Conservation (phyloP, 2,329 filamentous ascomycete genomes). For the Talaromyces marneffei region DNA sequence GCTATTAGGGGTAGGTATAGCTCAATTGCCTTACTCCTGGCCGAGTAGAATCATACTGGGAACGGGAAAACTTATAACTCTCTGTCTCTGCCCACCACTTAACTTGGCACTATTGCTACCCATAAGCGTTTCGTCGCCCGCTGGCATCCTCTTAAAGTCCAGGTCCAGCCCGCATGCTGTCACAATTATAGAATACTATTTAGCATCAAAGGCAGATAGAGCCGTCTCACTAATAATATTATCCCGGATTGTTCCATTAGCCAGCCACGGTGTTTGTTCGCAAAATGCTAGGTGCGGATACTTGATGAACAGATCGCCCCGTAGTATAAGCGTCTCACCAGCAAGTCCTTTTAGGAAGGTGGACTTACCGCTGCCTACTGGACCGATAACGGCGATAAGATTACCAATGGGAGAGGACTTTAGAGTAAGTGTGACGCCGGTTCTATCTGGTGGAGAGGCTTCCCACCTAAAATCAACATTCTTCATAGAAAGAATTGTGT, state of each 20-base stretch:
- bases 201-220: slow-evolving; percentile 1
- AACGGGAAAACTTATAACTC: slow-evolving; percentile 24
- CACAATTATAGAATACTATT: not conserved
- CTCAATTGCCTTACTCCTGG: no score
- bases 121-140: slow-evolving; percentile 31
- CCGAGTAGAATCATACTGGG: no score
- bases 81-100: slow-evolving; percentile 44
- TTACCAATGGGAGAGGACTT: not conserved
- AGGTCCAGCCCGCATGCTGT: slow-evolving; percentile 20
- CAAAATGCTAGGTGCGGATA: slow-evolving; percentile 22
- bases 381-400: not conserved
- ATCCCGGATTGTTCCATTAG: slow-evolving; percentile 24
- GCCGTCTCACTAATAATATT: slow-evolving; percentile 25
- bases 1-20: no score
- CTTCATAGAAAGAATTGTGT: not conserved
- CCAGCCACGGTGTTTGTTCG: slow-evolving; percentile 24
- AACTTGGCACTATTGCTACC: slow-evolving; percentile 41
- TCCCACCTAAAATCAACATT: not conserved
- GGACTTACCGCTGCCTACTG: not conserved
- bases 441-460: not conserved
- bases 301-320: not conserved
- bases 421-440: not conserved
- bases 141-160: slow-evolving; percentile 26
- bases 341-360: not conserved
- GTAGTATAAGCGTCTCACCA: not conserved